A percentile compares a stretch with the other conserved stretches of the same genome.
These are phyloP conservation scores for Yamadazyma atmosphaerica DNA, from an alignment of 1,139 yeast genomes.

Conservation along the genomic window DNA sequence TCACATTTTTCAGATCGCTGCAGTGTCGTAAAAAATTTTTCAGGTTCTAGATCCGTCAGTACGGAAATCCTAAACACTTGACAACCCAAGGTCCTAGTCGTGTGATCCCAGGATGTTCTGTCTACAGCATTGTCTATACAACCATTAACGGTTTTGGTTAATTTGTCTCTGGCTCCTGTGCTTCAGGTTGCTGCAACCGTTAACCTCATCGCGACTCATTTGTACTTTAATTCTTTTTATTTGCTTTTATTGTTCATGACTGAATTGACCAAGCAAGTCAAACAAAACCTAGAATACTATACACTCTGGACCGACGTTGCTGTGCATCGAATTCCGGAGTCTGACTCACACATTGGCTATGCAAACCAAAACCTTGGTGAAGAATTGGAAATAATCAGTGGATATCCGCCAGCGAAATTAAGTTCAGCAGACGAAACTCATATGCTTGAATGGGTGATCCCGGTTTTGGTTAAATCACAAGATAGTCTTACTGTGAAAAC, in stretches of 20 bases:
- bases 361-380: background rate
- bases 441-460: conserved; percentile 37
- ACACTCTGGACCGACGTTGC: conserved; percentile 52
- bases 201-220: conserved; percentile 2
- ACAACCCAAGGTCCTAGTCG: no score
- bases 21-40: background rate
- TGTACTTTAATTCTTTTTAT: background rate
- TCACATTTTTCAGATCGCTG: no score
- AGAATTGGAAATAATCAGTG: conserved; percentile 21
- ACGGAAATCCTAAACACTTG: background rate
- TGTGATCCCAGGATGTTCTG: no score
- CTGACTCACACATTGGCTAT: conserved; percentile 5
- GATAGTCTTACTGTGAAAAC: conserved; percentile 20
- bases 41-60: background rate
- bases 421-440: conserved; percentile 22
- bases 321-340: conserved; percentile 14
- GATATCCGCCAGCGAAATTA: conserved; percentile 32
- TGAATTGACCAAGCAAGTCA: conserved; percentile 22
- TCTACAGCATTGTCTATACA: no score
- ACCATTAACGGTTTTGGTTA: no score
- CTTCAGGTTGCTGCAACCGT: no score
- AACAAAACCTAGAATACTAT: conserved; percentile 51
- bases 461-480: conserved; percentile 19
- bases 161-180: no score
- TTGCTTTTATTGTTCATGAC: conserved; percentile 5